These are phyloP conservation scores for Geotrichum candidum DNA, from an alignment of 1,139 yeast genomes.

Conservation along the genomic window DNA sequence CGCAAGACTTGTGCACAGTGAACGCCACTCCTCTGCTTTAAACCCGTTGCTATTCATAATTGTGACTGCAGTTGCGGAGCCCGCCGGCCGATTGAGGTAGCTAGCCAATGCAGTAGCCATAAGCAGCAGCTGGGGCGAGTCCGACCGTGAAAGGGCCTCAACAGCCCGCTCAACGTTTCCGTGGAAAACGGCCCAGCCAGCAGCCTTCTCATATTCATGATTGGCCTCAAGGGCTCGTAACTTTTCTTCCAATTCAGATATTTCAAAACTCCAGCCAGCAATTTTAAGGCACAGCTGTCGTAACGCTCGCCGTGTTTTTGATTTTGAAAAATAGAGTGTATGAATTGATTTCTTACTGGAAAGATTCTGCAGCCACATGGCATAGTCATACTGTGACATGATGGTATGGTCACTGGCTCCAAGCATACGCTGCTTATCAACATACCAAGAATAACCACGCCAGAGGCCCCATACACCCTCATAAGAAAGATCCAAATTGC, in stretches of 20 bases:
- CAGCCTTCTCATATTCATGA: constrained; percentile 80
- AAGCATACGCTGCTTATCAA: not conserved
- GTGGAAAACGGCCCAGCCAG: constrained; percentile 96
- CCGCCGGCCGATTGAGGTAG: constrained; percentile 59
- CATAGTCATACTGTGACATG: constrained; percentile 42
- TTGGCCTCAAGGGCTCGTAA: constrained; percentile 49
- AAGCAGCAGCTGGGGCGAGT: constrained; percentile 57
- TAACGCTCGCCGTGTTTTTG: constrained; percentile 38
- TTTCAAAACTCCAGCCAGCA: constrained; percentile 87
- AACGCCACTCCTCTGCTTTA: constrained; percentile 55
- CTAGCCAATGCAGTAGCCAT: constrained; percentile 96
- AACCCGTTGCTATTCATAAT: not conserved
- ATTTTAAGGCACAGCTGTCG: constrained; percentile 76
- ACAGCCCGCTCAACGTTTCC: constrained; percentile 83
- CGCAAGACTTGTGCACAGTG: constrained; percentile 83
- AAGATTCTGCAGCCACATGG: not conserved
- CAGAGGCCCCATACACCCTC: constrained; percentile 91
- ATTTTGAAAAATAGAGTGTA: constrained; percentile 24
- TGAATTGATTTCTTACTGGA: constrained; percentile 14
- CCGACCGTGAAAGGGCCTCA: constrained; percentile 53
- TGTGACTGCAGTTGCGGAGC: constrained; percentile 37
- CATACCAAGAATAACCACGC: constrained; percentile 49
- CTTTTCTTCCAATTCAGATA: constrained; percentile 67
- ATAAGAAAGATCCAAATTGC: constrained; percentile 60
- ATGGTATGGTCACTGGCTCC: constrained; percentile 42